Base-by-base conservation (phyloP, 495 filamentous ascomycete species). In the Mycothermus thermophilus region DNA sequence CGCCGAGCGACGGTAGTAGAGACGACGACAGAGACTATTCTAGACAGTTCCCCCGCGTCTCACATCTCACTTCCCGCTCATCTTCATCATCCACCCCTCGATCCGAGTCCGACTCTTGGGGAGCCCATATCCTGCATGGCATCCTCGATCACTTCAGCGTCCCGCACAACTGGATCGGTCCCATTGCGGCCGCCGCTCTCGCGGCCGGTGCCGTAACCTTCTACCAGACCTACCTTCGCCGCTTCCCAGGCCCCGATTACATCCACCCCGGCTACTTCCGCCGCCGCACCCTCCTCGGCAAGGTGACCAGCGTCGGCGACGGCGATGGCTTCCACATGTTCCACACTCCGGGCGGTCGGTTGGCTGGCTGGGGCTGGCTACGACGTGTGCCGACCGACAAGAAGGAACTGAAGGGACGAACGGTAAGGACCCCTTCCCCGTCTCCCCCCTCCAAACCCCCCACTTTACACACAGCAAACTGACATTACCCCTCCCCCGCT, bases 241-340 rank as follows among this genome's bases (percentile, higher is more conserved):
- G 90, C 21, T 75, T 96, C 35, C 83, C 81, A 34, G 75, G 69
- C 34, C 74, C 80, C 14, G 57, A 64, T 5, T 63, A 80, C 43
- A 86, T 97, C 47, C 68, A 70, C 35, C 73, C 80, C 2, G 60
- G 52, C 7, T 71, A 69, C 48, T 81, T 83, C 47, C 75, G 82
- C 13, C 71, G 60, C 33, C 68, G 84, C 39, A 82, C 71, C 34
- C 44, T 96, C 32, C 77, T 88, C 44, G 90, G 90, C 6, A 68
- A 63, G 35, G 90, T 95, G 3, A 94, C 90, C 18, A 86, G 80
- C 42, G 90, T 97, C 16, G 92, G 92, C 31, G 90, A 97, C 64
- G 92, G 83, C 0, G 90, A 97, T 51, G 85, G 85, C 42, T 95
- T 97, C 53, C 74, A 85, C 33, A 54, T 97, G 7, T 97, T 79